A percentile compares a stretch with the other conserved stretches of the same genome.
Conservation (phyloP, 176 grass and related monocot genomes). For the Aegilops speltoides region DNA sequence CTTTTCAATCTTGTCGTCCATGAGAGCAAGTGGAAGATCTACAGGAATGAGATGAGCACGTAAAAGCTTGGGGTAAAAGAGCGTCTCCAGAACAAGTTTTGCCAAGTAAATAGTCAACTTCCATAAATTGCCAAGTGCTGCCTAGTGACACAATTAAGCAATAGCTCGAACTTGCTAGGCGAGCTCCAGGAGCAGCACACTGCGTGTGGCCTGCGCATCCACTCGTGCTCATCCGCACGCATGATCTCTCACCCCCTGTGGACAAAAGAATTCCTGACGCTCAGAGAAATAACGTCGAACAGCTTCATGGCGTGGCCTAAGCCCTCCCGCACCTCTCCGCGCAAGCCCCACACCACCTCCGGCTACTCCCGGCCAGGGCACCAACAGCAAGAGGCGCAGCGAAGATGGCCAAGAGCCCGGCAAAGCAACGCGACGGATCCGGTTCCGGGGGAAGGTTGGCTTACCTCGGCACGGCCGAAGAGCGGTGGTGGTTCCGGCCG, state of each 20-base stretch:
- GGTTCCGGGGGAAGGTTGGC: background rate
- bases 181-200: background rate
- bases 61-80: background rate
- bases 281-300: background rate
- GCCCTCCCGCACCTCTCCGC: background rate
- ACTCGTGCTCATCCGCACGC: background rate
- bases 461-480: background rate
- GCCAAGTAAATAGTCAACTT: background rate
- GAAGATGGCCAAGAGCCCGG: background rate
- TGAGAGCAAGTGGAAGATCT: constrained; percentile 19
- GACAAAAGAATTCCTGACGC: background rate
- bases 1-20: constrained; percentile 23
- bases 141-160: background rate
- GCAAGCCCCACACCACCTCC: background rate
- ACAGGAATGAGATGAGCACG: background rate
- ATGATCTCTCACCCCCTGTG: background rate
- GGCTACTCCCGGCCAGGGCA: background rate
- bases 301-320: background rate
- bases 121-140: background rate
- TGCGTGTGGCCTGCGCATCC: background rate
- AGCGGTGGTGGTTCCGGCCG: background rate
- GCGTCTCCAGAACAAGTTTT: background rate
- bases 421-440: background rate
- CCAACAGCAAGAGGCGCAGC: background rate
- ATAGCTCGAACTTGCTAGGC: background rate